Percentiles rank a stretch among this genome's conserved stretches.
Conservation (phyloP, 2,329 filamentous ascomycete species). For the Intubia oerlemansii region DNA sequence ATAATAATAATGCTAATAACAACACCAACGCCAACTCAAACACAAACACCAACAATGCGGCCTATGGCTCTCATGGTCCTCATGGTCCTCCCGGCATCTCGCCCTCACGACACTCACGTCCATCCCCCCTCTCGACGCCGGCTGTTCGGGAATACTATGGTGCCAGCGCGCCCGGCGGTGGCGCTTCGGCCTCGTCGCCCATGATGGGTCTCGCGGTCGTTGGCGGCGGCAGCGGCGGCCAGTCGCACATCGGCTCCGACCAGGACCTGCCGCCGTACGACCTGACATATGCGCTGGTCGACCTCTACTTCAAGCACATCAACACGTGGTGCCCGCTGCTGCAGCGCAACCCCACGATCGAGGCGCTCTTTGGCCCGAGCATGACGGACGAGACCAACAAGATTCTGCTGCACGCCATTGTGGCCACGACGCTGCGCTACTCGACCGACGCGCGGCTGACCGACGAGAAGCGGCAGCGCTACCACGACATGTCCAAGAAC, state of each 20-base stretch:
- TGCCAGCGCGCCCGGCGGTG: slow-evolving; percentile 7
- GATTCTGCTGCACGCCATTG: slow-evolving; percentile 68
- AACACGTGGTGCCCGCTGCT: slow-evolving; percentile 78
- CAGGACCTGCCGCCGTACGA: slow-evolving; percentile 57
- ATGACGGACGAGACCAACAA: slow-evolving; percentile 61
- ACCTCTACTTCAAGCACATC: slow-evolving; percentile 60
- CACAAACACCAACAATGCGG: too few species aligned
- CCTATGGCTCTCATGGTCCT: too few species aligned
- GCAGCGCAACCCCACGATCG: slow-evolving; percentile 60
- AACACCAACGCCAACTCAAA: too few species aligned
- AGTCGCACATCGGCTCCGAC: slow-evolving; percentile 17
- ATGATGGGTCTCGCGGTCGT: not conserved
- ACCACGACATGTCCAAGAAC: slow-evolving; percentile 64
- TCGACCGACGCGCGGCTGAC: slow-evolving; percentile 57
- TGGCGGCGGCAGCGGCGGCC: slow-evolving; percentile 5
- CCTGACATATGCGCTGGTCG: slow-evolving; percentile 48
- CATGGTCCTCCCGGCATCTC: slow-evolving; percentile 21
- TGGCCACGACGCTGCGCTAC: slow-evolving; percentile 69
- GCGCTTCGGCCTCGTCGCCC: slow-evolving; percentile 7
- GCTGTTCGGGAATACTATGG: slow-evolving; percentile 28
- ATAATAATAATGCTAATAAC: too few species aligned
- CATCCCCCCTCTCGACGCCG: slow-evolving; percentile 15
- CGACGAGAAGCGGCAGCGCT: slow-evolving; percentile 48
- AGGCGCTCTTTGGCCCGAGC: slow-evolving; percentile 58
- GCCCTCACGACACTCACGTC: slow-evolving; percentile 14